These are phyloP conservation scores for Arachnopeziza araneosa DNA, from an alignment of 2,329 filamentous ascomycete species.

Conservation along the genomic window DNA sequence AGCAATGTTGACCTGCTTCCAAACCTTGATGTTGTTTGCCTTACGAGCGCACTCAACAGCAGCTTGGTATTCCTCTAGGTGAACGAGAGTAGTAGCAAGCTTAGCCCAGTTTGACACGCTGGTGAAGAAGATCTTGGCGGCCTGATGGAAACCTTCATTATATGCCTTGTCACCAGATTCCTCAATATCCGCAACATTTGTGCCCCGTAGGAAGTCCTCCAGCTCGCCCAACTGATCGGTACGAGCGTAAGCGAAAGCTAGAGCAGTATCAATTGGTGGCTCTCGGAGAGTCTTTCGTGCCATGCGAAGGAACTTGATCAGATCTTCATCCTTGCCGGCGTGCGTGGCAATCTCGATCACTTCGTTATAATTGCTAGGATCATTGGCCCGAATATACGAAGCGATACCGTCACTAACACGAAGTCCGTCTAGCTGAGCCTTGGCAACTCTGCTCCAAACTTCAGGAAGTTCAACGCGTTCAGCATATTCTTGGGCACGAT, in stretches of 20 bases:
- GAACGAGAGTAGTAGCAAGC: slow-evolving; percentile 94
- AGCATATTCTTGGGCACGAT: slow-evolving; percentile 91
- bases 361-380: slow-evolving; percentile 88
- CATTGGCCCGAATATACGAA: slow-evolving; percentile 92
- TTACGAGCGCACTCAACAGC: slow-evolving; percentile 97
- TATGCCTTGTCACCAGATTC: slow-evolving; percentile 98
- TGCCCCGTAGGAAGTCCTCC: slow-evolving; percentile 89
- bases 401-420: slow-evolving; percentile 90
- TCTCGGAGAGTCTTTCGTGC: slow-evolving; percentile 94
- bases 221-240: slow-evolving; percentile 88
- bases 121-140: slow-evolving; percentile 96
- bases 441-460: slow-evolving; percentile 97
- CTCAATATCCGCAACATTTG: slow-evolving; percentile 93
- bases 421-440: slow-evolving; percentile 94
- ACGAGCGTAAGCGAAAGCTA: slow-evolving; percentile 90
- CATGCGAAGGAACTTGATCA: slow-evolving; percentile 96
- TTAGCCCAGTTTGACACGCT: slow-evolving; percentile 99
- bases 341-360: slow-evolving; percentile 95
- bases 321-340: slow-evolving; percentile 94
- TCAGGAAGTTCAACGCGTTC: slow-evolving; percentile 91
- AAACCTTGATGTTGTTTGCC: slow-evolving; percentile 98
- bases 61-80: slow-evolving; percentile 93
- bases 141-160: slow-evolving; percentile 87
- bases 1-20: slow-evolving; percentile 96
- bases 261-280: slow-evolving; percentile 83